Percentiles rank a stretch among this genome's conserved stretches.
These are phyloP conservation scores for Spathaspora hagerdaliae DNA, from an alignment of 805 yeast species.

Conservation along the genomic window DNA sequence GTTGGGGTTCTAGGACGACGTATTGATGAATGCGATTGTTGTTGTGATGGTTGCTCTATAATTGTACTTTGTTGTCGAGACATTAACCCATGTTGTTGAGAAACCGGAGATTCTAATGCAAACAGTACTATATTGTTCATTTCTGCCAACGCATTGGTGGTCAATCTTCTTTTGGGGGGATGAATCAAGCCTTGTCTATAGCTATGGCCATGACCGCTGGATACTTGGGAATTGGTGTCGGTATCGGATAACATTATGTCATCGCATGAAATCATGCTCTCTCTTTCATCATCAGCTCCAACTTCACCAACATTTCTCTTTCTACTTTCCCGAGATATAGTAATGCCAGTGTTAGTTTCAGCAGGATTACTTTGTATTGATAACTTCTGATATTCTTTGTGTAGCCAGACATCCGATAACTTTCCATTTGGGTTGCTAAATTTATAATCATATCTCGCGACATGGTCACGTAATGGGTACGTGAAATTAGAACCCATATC, in stretches of 20 bases:
- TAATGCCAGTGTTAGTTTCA: background rate
- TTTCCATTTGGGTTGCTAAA: constrained; percentile 26
- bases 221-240: constrained; percentile 21
- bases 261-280: constrained; percentile 18
- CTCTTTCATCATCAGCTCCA: constrained; percentile 13
- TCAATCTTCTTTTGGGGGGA: constrained; percentile 38
- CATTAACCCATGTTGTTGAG: background rate
- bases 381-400: constrained; percentile 23
- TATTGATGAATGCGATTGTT: constrained; percentile 2
- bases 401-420: constrained; percentile 29
- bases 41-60: background rate
- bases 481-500: background rate
- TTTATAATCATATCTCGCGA: constrained; percentile 28
- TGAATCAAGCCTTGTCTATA: constrained; percentile 20
- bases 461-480: constrained; percentile 29
- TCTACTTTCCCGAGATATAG: constrained; percentile 20
- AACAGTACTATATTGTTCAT: background rate
- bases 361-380: constrained; percentile 10
- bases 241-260: constrained; percentile 34
- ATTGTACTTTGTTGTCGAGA: background rate
- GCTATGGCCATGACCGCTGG: constrained; percentile 11
- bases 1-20: constrained; percentile 24
- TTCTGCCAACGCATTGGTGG: constrained; percentile 4
- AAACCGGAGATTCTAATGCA: background rate
- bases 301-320: constrained; percentile 15